Conservation (phyloP, 192 early-diverging fungal species). For the Entomortierella lignicola region DNA sequence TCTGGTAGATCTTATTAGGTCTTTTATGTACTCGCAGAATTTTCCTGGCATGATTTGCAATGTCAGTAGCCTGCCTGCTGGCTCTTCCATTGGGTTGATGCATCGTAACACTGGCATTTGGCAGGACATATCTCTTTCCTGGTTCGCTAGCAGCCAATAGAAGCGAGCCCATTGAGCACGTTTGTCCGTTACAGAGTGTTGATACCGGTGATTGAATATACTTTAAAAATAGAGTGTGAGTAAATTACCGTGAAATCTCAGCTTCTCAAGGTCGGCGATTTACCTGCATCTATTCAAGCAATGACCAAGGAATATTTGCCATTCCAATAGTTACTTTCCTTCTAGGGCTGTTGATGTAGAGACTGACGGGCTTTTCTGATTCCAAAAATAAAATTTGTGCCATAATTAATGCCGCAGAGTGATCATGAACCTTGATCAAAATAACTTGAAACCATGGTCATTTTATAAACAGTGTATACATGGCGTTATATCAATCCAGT, state of each 20-base stretch:
- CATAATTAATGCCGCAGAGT: slow-evolving; percentile 86
- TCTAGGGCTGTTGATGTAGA: slow-evolving; percentile 99
- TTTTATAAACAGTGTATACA: not conserved
- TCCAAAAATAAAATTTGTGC: slow-evolving; percentile 96
- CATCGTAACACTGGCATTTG: slow-evolving; percentile 95
- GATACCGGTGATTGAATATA: slow-evolving; percentile 94
- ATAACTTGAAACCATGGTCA: not conserved
- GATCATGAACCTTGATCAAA: slow-evolving; percentile 77
- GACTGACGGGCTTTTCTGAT: slow-evolving; percentile 90
- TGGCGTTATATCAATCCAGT: not conserved
- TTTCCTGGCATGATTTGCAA: slow-evolving; percentile 97
- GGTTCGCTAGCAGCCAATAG: slow-evolving; percentile 90
- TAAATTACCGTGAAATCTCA: no score
- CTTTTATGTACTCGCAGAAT: slow-evolving; percentile 88
- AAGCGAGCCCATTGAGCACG: slow-evolving; percentile 98
- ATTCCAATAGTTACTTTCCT: slow-evolving; percentile 95
- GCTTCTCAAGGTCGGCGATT: no score
- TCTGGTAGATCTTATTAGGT: slow-evolving; percentile 87
- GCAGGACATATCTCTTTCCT: slow-evolving; percentile 87
- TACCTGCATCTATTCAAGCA: slow-evolving; percentile 49
- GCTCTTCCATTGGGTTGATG: slow-evolving; percentile 98
- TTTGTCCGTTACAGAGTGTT: slow-evolving; percentile 97
- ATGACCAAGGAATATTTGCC: slow-evolving; percentile 53
- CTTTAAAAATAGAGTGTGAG: slow-evolving; percentile 46
- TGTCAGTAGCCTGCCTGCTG: slow-evolving; percentile 93